A percentile compares a stretch with the other conserved stretches of the same genome.
phyloP scores from a whole-genome alignment of 108 stramenopile species.

The Cyclostephanos invisitatus region DNA sequence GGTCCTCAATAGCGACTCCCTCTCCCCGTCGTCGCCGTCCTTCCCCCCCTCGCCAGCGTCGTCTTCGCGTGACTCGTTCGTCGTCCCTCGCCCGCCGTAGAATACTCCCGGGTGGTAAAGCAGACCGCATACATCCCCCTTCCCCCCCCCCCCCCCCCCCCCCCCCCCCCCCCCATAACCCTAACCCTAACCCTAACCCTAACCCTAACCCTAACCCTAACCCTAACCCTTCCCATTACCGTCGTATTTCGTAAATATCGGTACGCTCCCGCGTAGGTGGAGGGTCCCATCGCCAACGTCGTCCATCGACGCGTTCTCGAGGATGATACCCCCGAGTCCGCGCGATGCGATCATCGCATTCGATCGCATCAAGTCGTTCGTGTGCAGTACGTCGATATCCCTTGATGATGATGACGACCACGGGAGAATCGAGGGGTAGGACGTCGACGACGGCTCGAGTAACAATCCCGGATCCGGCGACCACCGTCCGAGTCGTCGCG shows the following conservation, averaged over 20 bases:
- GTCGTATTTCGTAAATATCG: slow-evolving; percentile 9
- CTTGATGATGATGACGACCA: background rate
- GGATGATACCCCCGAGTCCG: slow-evolving; percentile 47
- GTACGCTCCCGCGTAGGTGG: slow-evolving; percentile 54
- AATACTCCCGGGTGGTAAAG: slow-evolving; percentile 63
- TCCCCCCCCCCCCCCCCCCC: no score
- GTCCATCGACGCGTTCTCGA: slow-evolving; percentile 68
- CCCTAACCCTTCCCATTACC: background rate
- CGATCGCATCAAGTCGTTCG: background rate
- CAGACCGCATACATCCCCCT: slow-evolving; percentile 36
- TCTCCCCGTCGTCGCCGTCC: background rate
- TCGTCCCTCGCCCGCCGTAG: slow-evolving; percentile 29
- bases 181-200: no score
- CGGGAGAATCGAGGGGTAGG: background rate
- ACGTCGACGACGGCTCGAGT: no score
- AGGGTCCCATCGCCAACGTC: slow-evolving; percentile 56
- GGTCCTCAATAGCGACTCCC: slow-evolving; percentile 4
- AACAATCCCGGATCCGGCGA: slow-evolving; percentile 55
- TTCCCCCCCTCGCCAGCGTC: background rate
- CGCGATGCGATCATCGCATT: slow-evolving; percentile 17
- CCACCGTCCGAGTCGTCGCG: slow-evolving; percentile 62
- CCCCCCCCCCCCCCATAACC: no score
- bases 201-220: no score
- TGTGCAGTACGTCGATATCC: background rate
- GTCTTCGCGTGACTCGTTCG: slow-evolving; percentile 5